Evolutionary conservation across 768 basidiomycete genomes (phyloP), one percentile per base, ranked within the genome.

Genomic region (Xerocomellus dryophilus): DNA sequence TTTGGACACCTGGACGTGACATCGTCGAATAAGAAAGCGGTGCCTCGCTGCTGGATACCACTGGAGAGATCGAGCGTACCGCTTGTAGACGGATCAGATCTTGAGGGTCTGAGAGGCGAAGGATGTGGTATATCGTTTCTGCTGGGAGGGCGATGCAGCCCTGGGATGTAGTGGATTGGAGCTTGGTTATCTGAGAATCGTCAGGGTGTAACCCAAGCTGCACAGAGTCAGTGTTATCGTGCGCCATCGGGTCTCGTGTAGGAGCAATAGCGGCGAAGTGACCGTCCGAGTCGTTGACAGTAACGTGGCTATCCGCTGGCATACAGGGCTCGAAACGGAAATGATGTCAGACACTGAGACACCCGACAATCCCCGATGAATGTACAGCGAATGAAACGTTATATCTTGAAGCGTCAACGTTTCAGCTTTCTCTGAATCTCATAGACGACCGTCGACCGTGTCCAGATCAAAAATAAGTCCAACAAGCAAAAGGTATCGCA

Each of bases 61-160:
- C 12, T 15, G 14, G 6, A 18, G n/a, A 21, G 18, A 32, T 23
- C 6, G 29, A 17, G 47, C 63, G 14, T 48, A 63, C 64, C 10
- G 36, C 34, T 53, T 34, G 57, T 5, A 66, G 38, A 50, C 46
- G 50, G 15, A 64, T 54, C 9, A 64, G 36, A 12, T 63, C 57
- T 43, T 29, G 54, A n/a, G 61, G 54, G 9, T 9, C 50, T 0
- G 54, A 6, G 34, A 25, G 38, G 21, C 23, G 42, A 4, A 63
- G 7, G 9, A 64, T 54, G 25, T 57, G 49, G 31, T 42, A 46
- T 43, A 63, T 48, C 12, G 55, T 66, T 48, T 64, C 63, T 36
- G 46, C 35, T 18, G 63, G 63, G 25, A 66, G 57, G 15, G 45
- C 23, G 14, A 38, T 31, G 23, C 11, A 49, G 18, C 17, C 35